Evolutionary conservation across 73 alveolate genomes (phyloP).

Genomic region (Tetrahymena thermophila): DNA sequence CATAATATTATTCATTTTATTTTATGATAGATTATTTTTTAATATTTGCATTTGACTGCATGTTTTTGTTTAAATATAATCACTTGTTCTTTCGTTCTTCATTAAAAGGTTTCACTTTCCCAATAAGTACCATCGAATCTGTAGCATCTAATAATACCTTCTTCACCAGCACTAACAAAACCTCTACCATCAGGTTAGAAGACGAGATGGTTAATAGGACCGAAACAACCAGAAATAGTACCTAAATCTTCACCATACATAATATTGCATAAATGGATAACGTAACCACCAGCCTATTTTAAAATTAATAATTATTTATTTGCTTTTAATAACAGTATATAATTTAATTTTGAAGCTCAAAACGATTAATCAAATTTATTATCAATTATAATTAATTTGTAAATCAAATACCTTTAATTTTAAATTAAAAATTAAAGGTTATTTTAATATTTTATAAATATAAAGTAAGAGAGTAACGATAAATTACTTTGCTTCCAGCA

Average conservation of each 20-base stretch:
- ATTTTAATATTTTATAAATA: too few relatives aligned
- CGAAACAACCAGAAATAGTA: constrained; percentile 22
- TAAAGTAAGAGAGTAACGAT: neutral
- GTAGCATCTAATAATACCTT: constrained; percentile 32
- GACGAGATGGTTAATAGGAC: constrained; percentile 25
- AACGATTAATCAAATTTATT: too few relatives aligned
- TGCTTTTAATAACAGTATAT: too few relatives aligned
- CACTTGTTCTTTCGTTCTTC: neutral
- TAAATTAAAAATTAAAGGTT: too few relatives aligned
- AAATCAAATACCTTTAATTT: neutral
- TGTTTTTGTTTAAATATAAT: neutral
- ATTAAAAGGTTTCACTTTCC: constrained; percentile 35
- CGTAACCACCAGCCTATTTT: constrained; percentile 23
- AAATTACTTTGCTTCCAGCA: constrained; percentile 14
- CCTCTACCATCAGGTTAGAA: constrained; percentile 51
- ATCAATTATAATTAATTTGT: too few relatives aligned
- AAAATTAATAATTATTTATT: neutral
- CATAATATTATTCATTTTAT: neutral
- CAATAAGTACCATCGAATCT: constrained; percentile 40
- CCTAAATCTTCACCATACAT: constrained; percentile 41
- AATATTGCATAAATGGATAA: constrained; percentile 38
- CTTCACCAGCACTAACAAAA: constrained; percentile 40
- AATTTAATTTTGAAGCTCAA: too few relatives aligned
- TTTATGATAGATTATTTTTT: neutral
- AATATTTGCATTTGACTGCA: neutral